phyloP scores from a whole-genome alignment of 768 basidiomycete species.

The Boletellus ananas region DNA sequence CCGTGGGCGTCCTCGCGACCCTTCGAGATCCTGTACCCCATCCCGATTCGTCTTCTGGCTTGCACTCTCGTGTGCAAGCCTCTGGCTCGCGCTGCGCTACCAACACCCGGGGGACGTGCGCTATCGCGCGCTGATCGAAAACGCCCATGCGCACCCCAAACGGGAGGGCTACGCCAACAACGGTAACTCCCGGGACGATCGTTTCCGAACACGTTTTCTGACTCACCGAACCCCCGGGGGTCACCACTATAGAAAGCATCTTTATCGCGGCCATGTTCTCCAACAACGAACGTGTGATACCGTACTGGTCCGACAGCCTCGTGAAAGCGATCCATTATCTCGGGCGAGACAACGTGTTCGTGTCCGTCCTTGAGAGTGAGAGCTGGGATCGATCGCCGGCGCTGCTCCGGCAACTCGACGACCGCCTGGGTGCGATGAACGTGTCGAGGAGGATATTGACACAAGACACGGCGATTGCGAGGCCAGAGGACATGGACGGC shows the following conservation, averaged over 20 bases:
- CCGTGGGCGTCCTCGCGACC: neutral
- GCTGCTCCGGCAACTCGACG: conserved; percentile 10
- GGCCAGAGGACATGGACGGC: neutral
- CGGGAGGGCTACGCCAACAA: conserved; percentile 14
- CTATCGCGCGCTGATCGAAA: conserved; percentile 12
- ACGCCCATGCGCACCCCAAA: conserved; percentile 9
- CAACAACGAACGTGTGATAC: conserved; percentile 36
- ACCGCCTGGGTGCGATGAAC: conserved; percentile 6
- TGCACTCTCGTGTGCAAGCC: neutral
- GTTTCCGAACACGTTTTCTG: too few relatives aligned
- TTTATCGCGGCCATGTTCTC: conserved; percentile 35
- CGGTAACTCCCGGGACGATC: conserved; percentile 1
- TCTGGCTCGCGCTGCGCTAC: conserved; percentile 6
- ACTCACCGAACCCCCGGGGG: too few relatives aligned
- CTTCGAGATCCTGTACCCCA: neutral
- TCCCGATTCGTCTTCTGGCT: conserved; percentile 7
- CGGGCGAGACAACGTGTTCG: conserved; percentile 41
- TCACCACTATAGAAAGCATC: conserved; percentile 7
- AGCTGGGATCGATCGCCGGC: conserved; percentile 15
- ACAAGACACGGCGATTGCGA: conserved; percentile 4
- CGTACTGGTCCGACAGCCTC: conserved; percentile 37
- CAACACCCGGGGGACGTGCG: conserved; percentile 7
- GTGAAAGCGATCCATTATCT: conserved; percentile 35
- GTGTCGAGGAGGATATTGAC: conserved; percentile 15
- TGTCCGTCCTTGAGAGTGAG: conserved; percentile 41